Evolutionary conservation across 2,329 filamentous ascomycete genomes (phyloP).

Genomic region (Botryotinia convoluta): DNA sequence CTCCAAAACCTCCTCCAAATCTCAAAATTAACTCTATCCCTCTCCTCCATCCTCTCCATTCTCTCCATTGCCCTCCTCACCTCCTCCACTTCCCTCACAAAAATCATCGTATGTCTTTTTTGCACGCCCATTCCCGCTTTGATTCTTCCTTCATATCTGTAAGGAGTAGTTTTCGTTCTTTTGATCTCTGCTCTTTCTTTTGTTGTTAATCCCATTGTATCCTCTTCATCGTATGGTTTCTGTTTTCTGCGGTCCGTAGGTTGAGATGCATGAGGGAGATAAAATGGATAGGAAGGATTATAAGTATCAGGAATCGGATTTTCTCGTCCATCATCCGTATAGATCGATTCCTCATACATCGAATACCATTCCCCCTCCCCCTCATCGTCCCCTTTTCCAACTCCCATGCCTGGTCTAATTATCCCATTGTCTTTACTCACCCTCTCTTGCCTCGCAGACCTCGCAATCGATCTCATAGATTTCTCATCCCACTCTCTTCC

Average conservation of each 20-base stretch:
- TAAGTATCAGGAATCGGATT: neutral
- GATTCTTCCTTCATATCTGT: neutral
- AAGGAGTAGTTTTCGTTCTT: neutral
- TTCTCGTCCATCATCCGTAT: neutral
- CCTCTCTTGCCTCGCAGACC: neutral
- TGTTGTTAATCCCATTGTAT: neutral
- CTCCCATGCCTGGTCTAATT: neutral
- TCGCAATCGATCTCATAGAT: neutral
- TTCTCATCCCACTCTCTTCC: neutral
- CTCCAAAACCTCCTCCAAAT: constrained; percentile 14
- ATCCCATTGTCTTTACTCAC: neutral
- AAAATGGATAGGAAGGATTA: neutral
- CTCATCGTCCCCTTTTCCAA: neutral
- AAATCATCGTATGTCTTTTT: neutral
- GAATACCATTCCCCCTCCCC: neutral
- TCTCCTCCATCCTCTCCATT: constrained; percentile 1
- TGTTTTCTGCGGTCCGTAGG: neutral
- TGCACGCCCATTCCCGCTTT: constrained; percentile 11
- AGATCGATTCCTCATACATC: neutral
- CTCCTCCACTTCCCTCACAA: neutral
- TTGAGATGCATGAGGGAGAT: neutral
- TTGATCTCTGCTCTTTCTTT: neutral
- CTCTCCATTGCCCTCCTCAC: neutral
- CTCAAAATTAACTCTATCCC: constrained; percentile 12
- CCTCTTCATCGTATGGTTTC: neutral